Conservation (phyloP, 306 rosid genomes). For the Dalbergia cochinchinensis region DNA sequence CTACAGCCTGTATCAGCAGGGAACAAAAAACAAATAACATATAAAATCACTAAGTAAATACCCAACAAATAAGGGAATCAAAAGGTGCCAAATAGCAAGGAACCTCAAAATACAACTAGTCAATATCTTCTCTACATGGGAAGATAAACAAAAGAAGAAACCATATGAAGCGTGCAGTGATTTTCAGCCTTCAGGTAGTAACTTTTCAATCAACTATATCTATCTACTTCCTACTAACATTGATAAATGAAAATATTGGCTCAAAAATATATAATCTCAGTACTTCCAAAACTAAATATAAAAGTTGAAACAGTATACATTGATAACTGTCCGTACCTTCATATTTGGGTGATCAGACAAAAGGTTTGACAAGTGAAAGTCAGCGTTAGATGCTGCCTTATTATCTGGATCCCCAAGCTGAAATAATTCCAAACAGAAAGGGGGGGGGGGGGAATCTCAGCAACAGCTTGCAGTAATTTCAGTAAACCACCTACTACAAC, state of each 20-base stretch:
- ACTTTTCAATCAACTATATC: neutral
- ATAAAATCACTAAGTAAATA: conserved; percentile 23
- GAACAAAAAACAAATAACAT: neutral
- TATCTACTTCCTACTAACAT: conserved; percentile 11
- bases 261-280: neutral
- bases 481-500: conserved; percentile 26
- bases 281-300: conserved; percentile 1
- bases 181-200: neutral
- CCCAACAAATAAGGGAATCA: conserved; percentile 13
- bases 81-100: neutral
- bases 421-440: conserved; percentile 45
- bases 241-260: neutral
- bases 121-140: neutral
- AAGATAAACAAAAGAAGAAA: conserved; percentile 8
- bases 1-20: conserved; percentile 71
- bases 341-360: conserved; percentile 93
- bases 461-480: conserved; percentile 15
- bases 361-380: conserved; percentile 86
- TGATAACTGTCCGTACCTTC: conserved; percentile 65
- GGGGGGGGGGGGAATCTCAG: too few relatives aligned
- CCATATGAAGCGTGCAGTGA: conserved; percentile 14
- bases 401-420: conserved; percentile 98
- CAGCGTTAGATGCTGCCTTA: conserved; percentile 95
- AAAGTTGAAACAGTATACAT: neutral
- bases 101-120: neutral